Base-by-base conservation (phyloP, 495 filamentous ascomycete genomes). In the Penicillium alfredii region DNA sequence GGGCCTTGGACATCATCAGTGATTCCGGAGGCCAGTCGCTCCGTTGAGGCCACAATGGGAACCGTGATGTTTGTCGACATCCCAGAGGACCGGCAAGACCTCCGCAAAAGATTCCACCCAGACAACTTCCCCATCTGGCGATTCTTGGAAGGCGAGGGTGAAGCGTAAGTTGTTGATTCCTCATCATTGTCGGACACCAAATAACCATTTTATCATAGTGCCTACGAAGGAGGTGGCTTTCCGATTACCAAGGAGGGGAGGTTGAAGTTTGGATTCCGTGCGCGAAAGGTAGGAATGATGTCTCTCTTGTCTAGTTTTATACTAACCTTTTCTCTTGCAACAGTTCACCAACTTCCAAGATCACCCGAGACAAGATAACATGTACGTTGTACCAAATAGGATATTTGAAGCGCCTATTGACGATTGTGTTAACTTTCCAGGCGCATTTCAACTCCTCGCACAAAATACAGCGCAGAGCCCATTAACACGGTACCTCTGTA, bases 301-400 rank as follows among this genome's bases (percentile, higher is more conserved):
- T 29, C 1, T 4, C 16, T n/a, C 22, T 36, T 25, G 17, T n/a
- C n/a, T n/a, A 9, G 11, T 18, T 20, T 42, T 18, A 10, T 8
- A 25, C 27, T 23, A 7, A 31, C 32, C 29, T 14, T 23, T 32
- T 12, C 10, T 11, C 2, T 16, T 11, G 11, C 8, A 47, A n/a
- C n/a, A n/a, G 44, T 47, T 47, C 24, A 47, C 44, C 11, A 47
- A 47, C 16, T 47, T 42, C 34, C 38, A 39, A 38, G 27, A 38
- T 14, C 44, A 47, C 19, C 44, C 44, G 10, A 38, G n/a, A 14
- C 5, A 47, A 31, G 12, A 34, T 2, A 12, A 33, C 10, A 23
- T 40, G 43, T 44, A 33, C 21, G 32, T 35, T 22, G 13, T 34
- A 8, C 5, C 16, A n/a, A n/a, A n/a, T n/a, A n/a, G n/a, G n/a